Evolutionary conservation across 768 basidiomycete genomes (phyloP).

Genomic region (Mycena chlorophos): DNA sequence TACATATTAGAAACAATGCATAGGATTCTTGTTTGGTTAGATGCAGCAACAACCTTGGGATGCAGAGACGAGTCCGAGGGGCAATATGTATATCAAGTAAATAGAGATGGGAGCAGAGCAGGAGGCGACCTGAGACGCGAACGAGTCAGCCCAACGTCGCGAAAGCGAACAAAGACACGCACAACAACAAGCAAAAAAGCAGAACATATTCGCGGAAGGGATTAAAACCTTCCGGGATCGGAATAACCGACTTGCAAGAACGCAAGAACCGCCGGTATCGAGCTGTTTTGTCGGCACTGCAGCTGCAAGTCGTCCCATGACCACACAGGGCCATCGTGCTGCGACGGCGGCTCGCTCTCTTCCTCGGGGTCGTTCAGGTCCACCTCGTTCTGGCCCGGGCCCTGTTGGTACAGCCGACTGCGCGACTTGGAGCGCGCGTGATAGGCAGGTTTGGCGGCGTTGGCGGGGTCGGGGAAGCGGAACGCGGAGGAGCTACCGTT

Average conservation of each 20-base stretch:
- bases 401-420: conserved; percentile 65
- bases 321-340: conserved; percentile 57
- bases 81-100: too few species aligned
- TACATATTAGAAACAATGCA: too few species aligned
- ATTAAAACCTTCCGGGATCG: conserved; percentile 34
- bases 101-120: too few species aligned
- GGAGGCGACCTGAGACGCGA: too few species aligned
- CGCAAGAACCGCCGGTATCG: conserved; percentile 73
- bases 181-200: conserved; percentile 9
- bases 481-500: conserved; percentile 17
- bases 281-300: conserved; percentile 87
- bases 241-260: conserved; percentile 54
- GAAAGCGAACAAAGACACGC: conserved; percentile 11
- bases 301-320: conserved; percentile 82
- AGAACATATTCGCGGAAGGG: too few species aligned
- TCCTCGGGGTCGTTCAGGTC: conserved; percentile 44
- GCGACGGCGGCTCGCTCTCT: conserved; percentile 33
- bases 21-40: too few species aligned
- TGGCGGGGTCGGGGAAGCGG: conserved; percentile 18
- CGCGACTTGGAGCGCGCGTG: conserved; percentile 70
- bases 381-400: conserved; percentile 63
- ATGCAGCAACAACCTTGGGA: too few species aligned
- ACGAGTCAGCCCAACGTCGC: too few species aligned
- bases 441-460: conserved; percentile 24
- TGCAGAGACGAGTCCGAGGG: too few species aligned